Evolutionary conservation across 768 basidiomycete species (phyloP).

Genomic region (Pulveroboletus ravenelii): DNA sequence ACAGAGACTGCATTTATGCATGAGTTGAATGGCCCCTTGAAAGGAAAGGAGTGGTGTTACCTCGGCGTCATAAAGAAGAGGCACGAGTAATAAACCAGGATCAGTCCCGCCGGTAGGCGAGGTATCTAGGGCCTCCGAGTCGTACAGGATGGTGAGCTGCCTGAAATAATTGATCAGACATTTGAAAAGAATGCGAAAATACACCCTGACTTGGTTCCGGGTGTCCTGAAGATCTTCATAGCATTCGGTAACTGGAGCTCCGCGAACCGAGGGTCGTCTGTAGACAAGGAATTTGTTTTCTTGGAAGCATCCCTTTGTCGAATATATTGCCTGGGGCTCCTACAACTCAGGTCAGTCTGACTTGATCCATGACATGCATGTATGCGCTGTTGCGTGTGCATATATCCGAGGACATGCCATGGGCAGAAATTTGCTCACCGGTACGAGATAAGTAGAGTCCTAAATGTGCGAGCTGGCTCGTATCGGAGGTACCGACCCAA

Average conservation of each 20-base stretch:
- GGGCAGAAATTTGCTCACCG: conserved; percentile 38
- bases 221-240: conserved; percentile 57
- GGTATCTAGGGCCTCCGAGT: conserved; percentile 46
- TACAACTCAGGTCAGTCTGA: conserved; percentile 9
- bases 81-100: conserved; percentile 44
- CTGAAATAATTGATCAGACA: conserved; percentile 18
- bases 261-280: conserved; percentile 27
- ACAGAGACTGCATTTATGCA: conserved; percentile 40
- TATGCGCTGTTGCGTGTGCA: conserved; percentile 18
- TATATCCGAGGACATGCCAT: conserved; percentile 5
- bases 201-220: conserved; percentile 46
- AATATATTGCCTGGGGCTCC: conserved; percentile 21
- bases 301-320: conserved; percentile 14
- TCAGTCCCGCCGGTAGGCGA: conserved; percentile 10
- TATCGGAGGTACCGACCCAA: conserved; percentile 71
- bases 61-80: conserved; percentile 56
- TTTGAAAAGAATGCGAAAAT: neutral
- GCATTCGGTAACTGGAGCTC: conserved; percentile 50
- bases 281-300: conserved; percentile 11
- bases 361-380: conserved; percentile 7
- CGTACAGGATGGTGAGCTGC: conserved; percentile 46
- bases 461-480: conserved; percentile 72
- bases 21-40: conserved; percentile 4
- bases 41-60: conserved; percentile 31
- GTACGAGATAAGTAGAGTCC: conserved; percentile 72